Conservation (phyloP, 2,329 filamentous ascomycete species). For the Talaromyces sp. region DNA sequence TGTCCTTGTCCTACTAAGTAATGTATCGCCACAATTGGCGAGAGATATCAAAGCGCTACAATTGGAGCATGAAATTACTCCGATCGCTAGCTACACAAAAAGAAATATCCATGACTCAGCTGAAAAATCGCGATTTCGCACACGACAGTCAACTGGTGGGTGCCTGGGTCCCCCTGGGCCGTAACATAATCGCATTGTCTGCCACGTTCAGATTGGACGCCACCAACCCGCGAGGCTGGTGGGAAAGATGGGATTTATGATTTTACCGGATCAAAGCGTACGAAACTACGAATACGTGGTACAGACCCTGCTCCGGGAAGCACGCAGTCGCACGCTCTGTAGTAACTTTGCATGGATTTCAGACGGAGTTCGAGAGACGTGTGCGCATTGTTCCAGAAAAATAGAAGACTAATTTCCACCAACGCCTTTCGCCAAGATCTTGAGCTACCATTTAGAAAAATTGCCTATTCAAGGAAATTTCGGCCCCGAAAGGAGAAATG, state of each 20-base stretch:
- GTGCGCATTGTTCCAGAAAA: background rate
- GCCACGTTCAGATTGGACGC: slow-evolving; percentile 4
- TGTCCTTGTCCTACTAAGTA: background rate
- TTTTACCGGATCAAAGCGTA: background rate
- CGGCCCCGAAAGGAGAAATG: background rate
- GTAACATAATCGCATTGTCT: background rate
- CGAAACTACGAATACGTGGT: background rate
- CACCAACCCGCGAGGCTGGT: slow-evolving; percentile 3
- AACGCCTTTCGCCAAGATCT: background rate
- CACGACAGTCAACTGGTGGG: background rate
- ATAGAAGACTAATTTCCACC: background rate
- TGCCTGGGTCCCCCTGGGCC: background rate
- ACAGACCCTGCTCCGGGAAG: background rate
- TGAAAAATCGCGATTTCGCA: background rate
- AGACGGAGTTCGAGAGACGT: background rate
- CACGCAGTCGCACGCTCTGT: background rate
- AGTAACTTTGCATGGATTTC: background rate
- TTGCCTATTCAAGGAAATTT: background rate
- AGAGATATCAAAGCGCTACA: background rate
- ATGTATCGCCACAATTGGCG: background rate
- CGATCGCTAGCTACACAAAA: background rate
- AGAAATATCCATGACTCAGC: background rate
- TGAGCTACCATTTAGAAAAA: background rate
- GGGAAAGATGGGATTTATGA: background rate
- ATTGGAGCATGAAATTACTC: slow-evolving; percentile 3